phyloP scores from a whole-genome alignment of 495 filamentous ascomycete genomes.

The Chaetomium fimeti region DNA sequence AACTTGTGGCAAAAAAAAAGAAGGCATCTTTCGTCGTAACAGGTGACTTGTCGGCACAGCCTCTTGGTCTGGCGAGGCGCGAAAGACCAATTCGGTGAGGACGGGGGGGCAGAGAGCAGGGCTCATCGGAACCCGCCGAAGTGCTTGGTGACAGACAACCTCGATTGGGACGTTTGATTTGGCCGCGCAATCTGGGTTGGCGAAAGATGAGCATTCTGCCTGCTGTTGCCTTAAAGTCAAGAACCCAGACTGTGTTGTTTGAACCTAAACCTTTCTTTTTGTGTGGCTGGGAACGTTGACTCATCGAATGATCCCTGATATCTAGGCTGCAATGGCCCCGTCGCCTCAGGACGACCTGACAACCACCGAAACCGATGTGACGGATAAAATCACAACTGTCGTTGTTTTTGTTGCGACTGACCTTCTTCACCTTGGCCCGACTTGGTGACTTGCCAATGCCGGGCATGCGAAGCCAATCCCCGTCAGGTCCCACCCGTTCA shows the following conservation, averaged over 20 bases:
- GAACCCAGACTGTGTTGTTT: neutral
- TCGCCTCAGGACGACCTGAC: neutral
- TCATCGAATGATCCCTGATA: neutral
- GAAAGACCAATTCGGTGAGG: neutral
- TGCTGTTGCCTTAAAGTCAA: slow-evolving; percentile 8
- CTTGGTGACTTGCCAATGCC: no score
- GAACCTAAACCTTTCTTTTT: neutral
- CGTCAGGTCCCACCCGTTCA: no score
- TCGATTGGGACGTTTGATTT: neutral
- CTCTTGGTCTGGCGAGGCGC: neutral
- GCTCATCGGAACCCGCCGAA: slow-evolving; percentile 5
- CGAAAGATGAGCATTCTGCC: slow-evolving; percentile 1
- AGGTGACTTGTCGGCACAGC: neutral
- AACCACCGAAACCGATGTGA: no score
- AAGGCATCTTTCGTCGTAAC: no score
- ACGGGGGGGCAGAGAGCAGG: neutral
- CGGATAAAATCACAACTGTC: no score
- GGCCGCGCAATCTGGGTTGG: neutral
- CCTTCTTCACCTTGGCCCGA: no score
- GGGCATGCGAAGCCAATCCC: no score
- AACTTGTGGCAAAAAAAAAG: neutral
- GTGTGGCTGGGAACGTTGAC: slow-evolving; percentile 14
- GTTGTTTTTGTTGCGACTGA: no score
- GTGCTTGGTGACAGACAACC: neutral
- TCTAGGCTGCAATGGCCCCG: neutral